Conservation (phyloP, 306 rosid species). For the Astragalus glycyphyllos region DNA sequence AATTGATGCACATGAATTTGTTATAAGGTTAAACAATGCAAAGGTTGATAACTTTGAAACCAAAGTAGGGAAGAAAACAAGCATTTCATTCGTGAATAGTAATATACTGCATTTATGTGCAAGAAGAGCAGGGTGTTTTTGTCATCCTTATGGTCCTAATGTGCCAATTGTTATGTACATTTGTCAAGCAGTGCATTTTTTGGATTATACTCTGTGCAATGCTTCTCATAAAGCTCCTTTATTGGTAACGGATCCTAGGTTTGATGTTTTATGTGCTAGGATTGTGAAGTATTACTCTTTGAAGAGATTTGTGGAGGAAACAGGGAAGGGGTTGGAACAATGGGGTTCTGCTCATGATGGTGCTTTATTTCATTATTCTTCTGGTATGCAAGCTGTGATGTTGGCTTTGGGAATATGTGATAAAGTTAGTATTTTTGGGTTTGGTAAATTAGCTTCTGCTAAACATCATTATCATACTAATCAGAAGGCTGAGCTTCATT, state of each 20-base stretch:
- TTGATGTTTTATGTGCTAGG: slow-evolving; percentile 74
- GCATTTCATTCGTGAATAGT: slow-evolving; percentile 84
- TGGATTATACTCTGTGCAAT: slow-evolving; percentile 83
- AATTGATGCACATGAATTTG: slow-evolving; percentile 80
- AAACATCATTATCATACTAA: slow-evolving; percentile 94
- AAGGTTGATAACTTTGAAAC: slow-evolving; percentile 55
- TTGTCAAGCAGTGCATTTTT: slow-evolving; percentile 89
- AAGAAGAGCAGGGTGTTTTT: slow-evolving; percentile 78
- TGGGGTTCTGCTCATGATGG: slow-evolving; percentile 86
- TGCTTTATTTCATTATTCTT: slow-evolving; percentile 81
- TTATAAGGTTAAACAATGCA: slow-evolving; percentile 88
- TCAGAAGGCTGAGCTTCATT: slow-evolving; percentile 85
- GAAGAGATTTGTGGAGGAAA: slow-evolving; percentile 72
- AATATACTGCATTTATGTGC: slow-evolving; percentile 90
- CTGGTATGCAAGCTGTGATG: slow-evolving; percentile 98
- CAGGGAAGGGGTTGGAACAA: slow-evolving; percentile 68
- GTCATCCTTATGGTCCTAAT: slow-evolving; percentile 80
- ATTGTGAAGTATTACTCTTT: slow-evolving; percentile 92
- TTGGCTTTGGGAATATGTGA: slow-evolving; percentile 92
- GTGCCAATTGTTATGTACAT: slow-evolving; percentile 88
- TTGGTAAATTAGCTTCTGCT: slow-evolving; percentile 78
- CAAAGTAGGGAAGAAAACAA: slow-evolving; percentile 87
- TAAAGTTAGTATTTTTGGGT: slow-evolving; percentile 80
- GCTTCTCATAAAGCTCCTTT: slow-evolving; percentile 72
- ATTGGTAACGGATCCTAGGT: slow-evolving; percentile 82